Conservation (phyloP, 306 rosid genomes). For the Cyamopsis tetragonoloba region DNA sequence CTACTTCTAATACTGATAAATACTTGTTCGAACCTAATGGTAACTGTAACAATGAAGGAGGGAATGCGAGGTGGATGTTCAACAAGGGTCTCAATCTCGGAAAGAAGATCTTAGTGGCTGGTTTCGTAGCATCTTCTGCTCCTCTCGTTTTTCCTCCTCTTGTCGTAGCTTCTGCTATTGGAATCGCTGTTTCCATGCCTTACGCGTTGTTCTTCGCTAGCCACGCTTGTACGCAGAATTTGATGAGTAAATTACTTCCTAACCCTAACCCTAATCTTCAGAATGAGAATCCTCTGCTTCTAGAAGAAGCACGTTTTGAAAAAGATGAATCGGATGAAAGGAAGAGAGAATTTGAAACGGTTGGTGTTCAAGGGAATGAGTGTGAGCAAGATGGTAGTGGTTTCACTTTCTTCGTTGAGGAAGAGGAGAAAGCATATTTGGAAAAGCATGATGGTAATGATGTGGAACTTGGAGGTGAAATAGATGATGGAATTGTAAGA, state of each 20-base stretch:
- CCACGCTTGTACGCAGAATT: conserved; percentile 47
- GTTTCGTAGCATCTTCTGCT: conserved; percentile 52
- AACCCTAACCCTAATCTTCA: conserved; percentile 25
- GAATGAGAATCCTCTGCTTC: neutral
- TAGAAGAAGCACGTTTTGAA: neutral
- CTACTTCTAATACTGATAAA: conserved; percentile 12
- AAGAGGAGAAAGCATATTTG: conserved; percentile 11
- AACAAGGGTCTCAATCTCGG: conserved; percentile 44
- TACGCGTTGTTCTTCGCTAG: conserved; percentile 55
- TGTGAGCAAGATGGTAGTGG: conserved; percentile 6
- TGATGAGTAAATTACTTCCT: conserved; percentile 68
- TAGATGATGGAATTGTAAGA: conserved; percentile 7
- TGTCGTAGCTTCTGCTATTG: conserved; percentile 59
- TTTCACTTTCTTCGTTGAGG: neutral
- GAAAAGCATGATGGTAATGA: neutral
- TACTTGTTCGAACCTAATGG: conserved; percentile 1
- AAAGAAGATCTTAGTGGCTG: conserved; percentile 51
- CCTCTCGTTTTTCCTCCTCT: conserved; percentile 72
- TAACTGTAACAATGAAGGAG: neutral
- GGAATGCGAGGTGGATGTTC: conserved; percentile 35
- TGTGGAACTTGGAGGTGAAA: neutral
- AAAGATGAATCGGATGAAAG: conserved; percentile 22
- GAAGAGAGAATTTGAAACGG: conserved; percentile 19
- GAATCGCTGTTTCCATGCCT: conserved; percentile 63
- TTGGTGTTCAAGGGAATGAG: conserved; percentile 20